These are phyloP conservation scores for Thermochaetoides dissita DNA, from an alignment of 2,329 filamentous ascomycete genomes.

Conservation along the genomic window DNA sequence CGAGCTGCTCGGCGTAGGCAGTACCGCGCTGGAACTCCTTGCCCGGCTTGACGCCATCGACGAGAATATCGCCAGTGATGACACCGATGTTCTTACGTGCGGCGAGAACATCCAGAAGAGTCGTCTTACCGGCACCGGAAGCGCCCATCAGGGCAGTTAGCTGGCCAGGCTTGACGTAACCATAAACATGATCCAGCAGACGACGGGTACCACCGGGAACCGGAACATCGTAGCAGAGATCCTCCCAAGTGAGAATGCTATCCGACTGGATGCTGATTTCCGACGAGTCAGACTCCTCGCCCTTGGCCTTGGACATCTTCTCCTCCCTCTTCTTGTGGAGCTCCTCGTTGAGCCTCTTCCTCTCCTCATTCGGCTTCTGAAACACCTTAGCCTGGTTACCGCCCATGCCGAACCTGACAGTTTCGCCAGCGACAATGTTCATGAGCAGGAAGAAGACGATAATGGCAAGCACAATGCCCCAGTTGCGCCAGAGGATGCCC, in stretches of 20 bases:
- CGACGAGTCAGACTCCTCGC: constrained; percentile 30
- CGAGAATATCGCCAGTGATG: constrained; percentile 40
- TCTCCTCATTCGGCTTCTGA: constrained; percentile 53
- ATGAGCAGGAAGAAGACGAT: constrained; percentile 62
- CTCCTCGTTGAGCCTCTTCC: constrained; percentile 49
- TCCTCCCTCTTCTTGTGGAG: constrained; percentile 45
- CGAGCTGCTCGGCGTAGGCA: constrained; percentile 48
- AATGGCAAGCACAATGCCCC: constrained; percentile 64
- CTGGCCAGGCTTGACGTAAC: constrained; percentile 63
- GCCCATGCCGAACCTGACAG: constrained; percentile 63
- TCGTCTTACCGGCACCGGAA: constrained; percentile 79
- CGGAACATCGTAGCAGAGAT: constrained; percentile 64
- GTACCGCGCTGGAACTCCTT: constrained; percentile 48
- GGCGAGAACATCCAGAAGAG: constrained; percentile 62
- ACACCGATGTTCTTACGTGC: constrained; percentile 48
- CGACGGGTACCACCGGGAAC: constrained; percentile 41
- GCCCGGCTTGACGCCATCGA: constrained; percentile 42
- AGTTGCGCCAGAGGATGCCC: constrained; percentile 65
- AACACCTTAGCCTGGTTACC: constrained; percentile 73
- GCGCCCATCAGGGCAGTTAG: constrained; percentile 72
- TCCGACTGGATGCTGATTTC: constrained; percentile 45
- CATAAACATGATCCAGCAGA: constrained; percentile 43
- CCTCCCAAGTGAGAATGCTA: constrained; percentile 72
- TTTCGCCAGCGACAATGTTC: constrained; percentile 67
- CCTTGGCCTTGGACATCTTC: constrained; percentile 27